Evolutionary conservation across 2,329 filamentous ascomycete genomes (phyloP).

Genomic region (Aplosporella prunicola): DNA sequence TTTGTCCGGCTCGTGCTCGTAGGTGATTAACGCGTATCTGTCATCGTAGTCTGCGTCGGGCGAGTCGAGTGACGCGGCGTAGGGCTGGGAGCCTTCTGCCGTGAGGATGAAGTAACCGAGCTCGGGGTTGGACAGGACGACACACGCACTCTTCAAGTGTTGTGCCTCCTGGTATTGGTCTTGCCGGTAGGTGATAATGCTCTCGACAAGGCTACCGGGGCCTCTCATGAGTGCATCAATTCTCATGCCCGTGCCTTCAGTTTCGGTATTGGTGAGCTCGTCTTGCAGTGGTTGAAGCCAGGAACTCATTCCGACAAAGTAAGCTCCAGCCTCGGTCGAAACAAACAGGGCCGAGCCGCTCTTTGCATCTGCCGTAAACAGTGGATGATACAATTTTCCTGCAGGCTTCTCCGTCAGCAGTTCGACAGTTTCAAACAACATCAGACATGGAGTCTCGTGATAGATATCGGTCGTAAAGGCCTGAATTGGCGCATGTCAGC

Average conservation of each 20-base stretch:
- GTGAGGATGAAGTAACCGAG: conserved; percentile 50
- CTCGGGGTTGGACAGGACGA: conserved; percentile 48
- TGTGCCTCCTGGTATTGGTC: conserved; percentile 22
- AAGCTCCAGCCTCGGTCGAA: conserved; percentile 45
- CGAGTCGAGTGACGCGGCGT: conserved; percentile 44
- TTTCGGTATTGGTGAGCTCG: conserved; percentile 44
- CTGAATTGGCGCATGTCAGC: conserved; percentile 1
- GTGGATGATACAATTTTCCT: conserved; percentile 35
- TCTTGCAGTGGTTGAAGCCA: conserved; percentile 49
- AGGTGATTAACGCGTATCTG: conserved; percentile 36
- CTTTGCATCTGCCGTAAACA: conserved; percentile 46
- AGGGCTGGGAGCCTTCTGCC: conserved; percentile 37
- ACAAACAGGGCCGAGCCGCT: conserved; percentile 52
- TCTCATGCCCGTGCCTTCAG: conserved; percentile 45
- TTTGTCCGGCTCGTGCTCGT: conserved; percentile 34
- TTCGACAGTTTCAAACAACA: conserved; percentile 35
- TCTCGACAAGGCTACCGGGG: conserved; percentile 39
- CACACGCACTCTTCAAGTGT: conserved; percentile 29
- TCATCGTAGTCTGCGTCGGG: conserved; percentile 25
- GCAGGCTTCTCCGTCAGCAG: conserved; percentile 18
- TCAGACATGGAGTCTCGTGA: conserved; percentile 17
- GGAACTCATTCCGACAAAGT: conserved; percentile 44
- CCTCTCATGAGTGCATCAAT: conserved; percentile 47
- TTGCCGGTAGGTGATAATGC: conserved; percentile 28
- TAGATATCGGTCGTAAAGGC: conserved; percentile 12